Conservation (phyloP, 2,329 filamentous ascomycete species). For the Nigrograna mackinnonii region DNA sequence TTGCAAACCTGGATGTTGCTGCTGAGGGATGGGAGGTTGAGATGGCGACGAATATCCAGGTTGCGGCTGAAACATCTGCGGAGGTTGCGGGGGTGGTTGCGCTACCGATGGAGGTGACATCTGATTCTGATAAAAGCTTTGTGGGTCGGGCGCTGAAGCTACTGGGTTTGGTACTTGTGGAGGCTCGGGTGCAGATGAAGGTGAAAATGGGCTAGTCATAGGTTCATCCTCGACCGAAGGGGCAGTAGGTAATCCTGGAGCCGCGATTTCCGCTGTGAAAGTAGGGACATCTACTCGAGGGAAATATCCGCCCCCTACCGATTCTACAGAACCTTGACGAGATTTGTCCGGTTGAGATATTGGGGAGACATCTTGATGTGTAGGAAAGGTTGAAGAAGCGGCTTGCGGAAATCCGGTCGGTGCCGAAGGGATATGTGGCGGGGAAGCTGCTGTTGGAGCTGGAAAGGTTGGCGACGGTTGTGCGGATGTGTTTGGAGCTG, state of each 20-base stretch:
- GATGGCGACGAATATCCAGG: slow-evolving; percentile 6
- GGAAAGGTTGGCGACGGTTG: slow-evolving; percentile 46
- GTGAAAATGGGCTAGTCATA: slow-evolving; percentile 24
- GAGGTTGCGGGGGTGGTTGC: slow-evolving; percentile 15
- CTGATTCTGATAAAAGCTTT: slow-evolving; percentile 37
- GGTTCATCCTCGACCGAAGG: slow-evolving; percentile 32
- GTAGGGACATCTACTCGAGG: slow-evolving; percentile 52
- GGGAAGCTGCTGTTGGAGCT: slow-evolving; percentile 50
- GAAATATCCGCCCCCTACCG: slow-evolving; percentile 61
- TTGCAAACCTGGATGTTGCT: slow-evolving; percentile 7
- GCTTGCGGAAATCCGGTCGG: slow-evolving; percentile 33
- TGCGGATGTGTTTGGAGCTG: slow-evolving; percentile 60
- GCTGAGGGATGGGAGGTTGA: slow-evolving; percentile 1
- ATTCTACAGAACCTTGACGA: slow-evolving; percentile 50
- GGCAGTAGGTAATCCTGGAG: slow-evolving; percentile 40
- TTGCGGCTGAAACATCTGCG: slow-evolving; percentile 5
- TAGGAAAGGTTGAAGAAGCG: slow-evolving; percentile 21
- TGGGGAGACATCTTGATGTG: slow-evolving; percentile 58
- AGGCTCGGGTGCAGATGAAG: slow-evolving; percentile 23
- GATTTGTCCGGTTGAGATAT: slow-evolving; percentile 49
- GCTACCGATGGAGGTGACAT: slow-evolving; percentile 36
- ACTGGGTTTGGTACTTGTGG: slow-evolving; percentile 13
- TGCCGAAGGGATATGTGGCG: slow-evolving; percentile 29
- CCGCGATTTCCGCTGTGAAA: slow-evolving; percentile 43
- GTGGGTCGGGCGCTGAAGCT: slow-evolving; percentile 17